Percentiles rank a stretch among this genome's conserved stretches.
Evolutionary conservation across 2,329 filamentous ascomycete genomes (phyloP).

Genomic region (Arthrobotrys entomopaga): DNA sequence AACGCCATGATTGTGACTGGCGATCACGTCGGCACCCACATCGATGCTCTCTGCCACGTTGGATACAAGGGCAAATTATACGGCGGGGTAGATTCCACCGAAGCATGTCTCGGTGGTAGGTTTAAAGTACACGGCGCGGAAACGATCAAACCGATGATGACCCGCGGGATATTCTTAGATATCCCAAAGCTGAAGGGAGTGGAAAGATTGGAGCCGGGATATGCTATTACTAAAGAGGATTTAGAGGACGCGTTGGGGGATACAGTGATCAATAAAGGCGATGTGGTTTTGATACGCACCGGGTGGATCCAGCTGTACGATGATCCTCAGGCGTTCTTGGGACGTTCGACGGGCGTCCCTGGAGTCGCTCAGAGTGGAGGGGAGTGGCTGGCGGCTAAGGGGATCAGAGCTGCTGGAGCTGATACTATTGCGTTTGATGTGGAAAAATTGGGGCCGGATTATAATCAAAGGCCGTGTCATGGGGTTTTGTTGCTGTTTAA

Average conservation of each 20-base stretch:
- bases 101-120: slow-evolving; percentile 27
- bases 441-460: slow-evolving; percentile 40
- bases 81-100: slow-evolving; percentile 35
- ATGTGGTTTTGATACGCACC: slow-evolving; percentile 39
- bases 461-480: slow-evolving; percentile 41
- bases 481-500: slow-evolving; percentile 45
- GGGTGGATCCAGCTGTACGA: slow-evolving; percentile 37
- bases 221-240: slow-evolving; percentile 36
- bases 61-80: slow-evolving; percentile 35
- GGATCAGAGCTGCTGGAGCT: slow-evolving; percentile 50
- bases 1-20: slow-evolving; percentile 44
- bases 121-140: slow-evolving; percentile 37
- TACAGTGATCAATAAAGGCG: slow-evolving; percentile 30
- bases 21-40: slow-evolving; percentile 38
- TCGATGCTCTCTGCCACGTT: slow-evolving; percentile 32
- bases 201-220: slow-evolving; percentile 20
- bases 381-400: slow-evolving; percentile 51
- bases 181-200: slow-evolving; percentile 33
- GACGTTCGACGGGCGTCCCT: slow-evolving; percentile 37
- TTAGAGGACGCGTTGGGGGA: slow-evolving; percentile 17
- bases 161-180: slow-evolving; percentile 27
- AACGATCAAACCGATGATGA: slow-evolving; percentile 33
- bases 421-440: slow-evolving; percentile 56
- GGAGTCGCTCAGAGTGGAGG: slow-evolving; percentile 46
- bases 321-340: slow-evolving; percentile 22